A percentile compares a stretch with the other conserved stretches of the same genome.
phyloP scores from a whole-genome alignment of 495 filamentous ascomycete genomes.

The Tetracladium marchalianum region DNA sequence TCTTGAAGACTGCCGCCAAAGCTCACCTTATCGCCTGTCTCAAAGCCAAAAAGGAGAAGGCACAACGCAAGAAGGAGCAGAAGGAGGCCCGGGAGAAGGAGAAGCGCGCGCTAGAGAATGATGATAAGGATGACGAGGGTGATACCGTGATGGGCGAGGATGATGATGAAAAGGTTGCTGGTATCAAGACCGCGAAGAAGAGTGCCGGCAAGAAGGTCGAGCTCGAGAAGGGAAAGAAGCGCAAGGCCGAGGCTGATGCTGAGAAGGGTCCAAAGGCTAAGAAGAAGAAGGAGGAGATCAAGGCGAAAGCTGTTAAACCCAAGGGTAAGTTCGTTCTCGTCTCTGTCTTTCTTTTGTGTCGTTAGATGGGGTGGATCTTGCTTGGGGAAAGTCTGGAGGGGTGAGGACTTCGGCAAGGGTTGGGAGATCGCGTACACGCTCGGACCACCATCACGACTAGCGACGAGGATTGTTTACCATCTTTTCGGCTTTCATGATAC shows the following conservation, averaged over 20 bases:
- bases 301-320: constrained; percentile 75
- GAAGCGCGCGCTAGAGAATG: constrained; percentile 49
- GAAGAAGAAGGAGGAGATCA: constrained; percentile 96
- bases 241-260: constrained; percentile 68
- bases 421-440: too few relatives aligned
- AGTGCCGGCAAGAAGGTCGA: constrained; percentile 57
- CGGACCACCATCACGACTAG: too few relatives aligned
- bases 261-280: constrained; percentile 69
- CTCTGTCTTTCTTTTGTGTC: background rate
- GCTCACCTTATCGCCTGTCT: constrained; percentile 63
- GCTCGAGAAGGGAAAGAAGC: constrained; percentile 75
- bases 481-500: too few relatives aligned
- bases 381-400: too few relatives aligned
- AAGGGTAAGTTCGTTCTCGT: constrained; percentile 47
- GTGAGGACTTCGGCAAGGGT: too few relatives aligned
- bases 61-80: constrained; percentile 68
- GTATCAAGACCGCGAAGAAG: constrained; percentile 59
- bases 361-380: too few relatives aligned
- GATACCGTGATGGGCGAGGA: constrained; percentile 66
- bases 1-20: constrained; percentile 48
- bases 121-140: constrained; percentile 45
- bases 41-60: constrained; percentile 63
- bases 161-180: constrained; percentile 59
- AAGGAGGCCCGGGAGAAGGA: constrained; percentile 46
- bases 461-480: too few relatives aligned